Base-by-base conservation (phyloP, 1,139 yeast genomes). In the Candida sanyaensis region DNA sequence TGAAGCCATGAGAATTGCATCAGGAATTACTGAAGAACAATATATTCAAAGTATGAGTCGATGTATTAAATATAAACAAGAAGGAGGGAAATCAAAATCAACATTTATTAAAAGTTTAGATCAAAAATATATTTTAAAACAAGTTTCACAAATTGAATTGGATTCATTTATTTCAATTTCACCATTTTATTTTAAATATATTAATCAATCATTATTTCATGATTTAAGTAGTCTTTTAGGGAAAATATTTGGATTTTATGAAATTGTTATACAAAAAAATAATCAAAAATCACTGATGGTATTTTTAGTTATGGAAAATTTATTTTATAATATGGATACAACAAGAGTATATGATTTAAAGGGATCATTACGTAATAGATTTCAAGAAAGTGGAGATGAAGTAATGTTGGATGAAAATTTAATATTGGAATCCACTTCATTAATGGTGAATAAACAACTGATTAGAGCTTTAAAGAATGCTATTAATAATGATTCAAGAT, bases 331-430 rank as follows among this genome's bases (percentile, higher is more conserved):
- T 59, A 80, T 85, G 48, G 87, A 87, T 55, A 87, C 95, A 50
- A 79, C 91, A 13, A 73, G 98, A 55, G 91, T 93, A 41, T 95
- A 93, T 68, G 99, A 95, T 66, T 77, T 95, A 64, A 95, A 95
- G 66, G 99, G 99, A 0, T 91, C 98, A 0, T 93, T 95, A 99
- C 75, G 99, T 52, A 95, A 95, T 65, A 77, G 99, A 53, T 98
- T 92, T 31, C 88, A 93, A 56, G 97, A 92, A 64, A 95, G 99
- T 0, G 99, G 99, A 55, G 91, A 95, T 61, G 98, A 95, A 65
- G 99, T 95, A 1, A 71, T 95, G 36, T 69, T 95, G 49, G 99
- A 95, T 68, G 99, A 93, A 60, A 95, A 95, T 61, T 93, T 95
- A 98, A 96, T 95, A 17, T 17, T 17, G 3, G 21, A 17, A 17